Conservation (phyloP, 2,329 filamentous ascomycete species). For the Xylaria sp. region DNA sequence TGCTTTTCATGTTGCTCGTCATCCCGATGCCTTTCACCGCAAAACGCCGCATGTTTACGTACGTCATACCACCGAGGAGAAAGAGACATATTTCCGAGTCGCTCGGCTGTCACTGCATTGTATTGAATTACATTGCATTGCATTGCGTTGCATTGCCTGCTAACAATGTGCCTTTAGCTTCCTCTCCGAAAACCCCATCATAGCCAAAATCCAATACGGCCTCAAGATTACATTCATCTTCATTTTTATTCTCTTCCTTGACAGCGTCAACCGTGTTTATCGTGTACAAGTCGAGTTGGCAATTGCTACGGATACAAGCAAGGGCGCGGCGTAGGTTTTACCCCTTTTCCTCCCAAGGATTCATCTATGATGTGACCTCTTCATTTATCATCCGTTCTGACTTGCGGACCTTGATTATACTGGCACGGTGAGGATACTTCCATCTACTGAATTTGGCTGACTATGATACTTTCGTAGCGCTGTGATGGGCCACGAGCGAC, state of each 20-base stretch:
- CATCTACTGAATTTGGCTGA: constrained; percentile 2
- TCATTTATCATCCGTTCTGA: neutral
- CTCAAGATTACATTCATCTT: constrained; percentile 99
- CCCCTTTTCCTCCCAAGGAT: neutral
- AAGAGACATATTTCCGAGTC: neutral
- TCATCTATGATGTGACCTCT: neutral
- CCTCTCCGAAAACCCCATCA: constrained; percentile 84
- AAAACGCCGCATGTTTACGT: constrained; percentile 86
- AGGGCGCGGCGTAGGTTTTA: constrained; percentile 58
- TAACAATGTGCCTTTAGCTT: constrained; percentile 66
- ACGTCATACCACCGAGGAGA: constrained; percentile 46
- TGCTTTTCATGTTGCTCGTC: constrained; percentile 80
- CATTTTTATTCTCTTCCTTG: constrained; percentile 96
- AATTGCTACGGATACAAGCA: constrained; percentile 71
- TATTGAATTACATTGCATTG: neutral
- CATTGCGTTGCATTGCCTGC: constrained; percentile 2
- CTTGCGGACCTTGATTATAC: neutral
- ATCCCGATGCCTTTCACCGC: constrained; percentile 88
- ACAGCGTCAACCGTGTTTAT: constrained; percentile 95
- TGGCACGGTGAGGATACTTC: constrained; percentile 44
- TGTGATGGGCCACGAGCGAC: constrained; percentile 89
- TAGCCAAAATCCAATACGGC: constrained; percentile 96
- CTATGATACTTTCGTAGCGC: constrained; percentile 52
- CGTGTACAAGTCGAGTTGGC: constrained; percentile 91
- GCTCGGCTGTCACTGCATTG: neutral